phyloP scores from a whole-genome alignment of 495 filamentous ascomycete species.

The Xylaria longipes region DNA sequence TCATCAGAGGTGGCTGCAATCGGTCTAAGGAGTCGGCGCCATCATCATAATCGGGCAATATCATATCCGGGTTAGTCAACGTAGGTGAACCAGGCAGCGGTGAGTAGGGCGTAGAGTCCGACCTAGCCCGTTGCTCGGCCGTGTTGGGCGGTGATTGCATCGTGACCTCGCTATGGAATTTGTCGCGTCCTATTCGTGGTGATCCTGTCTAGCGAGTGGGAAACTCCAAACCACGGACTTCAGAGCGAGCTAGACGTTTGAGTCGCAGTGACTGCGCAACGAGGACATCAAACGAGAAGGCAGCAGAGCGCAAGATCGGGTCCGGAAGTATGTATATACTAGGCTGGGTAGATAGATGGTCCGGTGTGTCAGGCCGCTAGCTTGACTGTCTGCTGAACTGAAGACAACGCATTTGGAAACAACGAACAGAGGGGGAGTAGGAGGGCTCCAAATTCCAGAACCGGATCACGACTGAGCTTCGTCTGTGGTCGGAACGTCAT shows the following conservation, averaged over 20 bases:
- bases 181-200: slow-evolving; percentile 18
- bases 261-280: background rate
- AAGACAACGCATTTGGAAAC: slow-evolving; percentile 12
- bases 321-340: background rate
- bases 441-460: slow-evolving; percentile 1
- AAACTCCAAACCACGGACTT: background rate
- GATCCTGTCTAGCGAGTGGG: background rate
- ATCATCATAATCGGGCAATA: slow-evolving; percentile 73
- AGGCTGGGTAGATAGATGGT: background rate
- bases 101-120: slow-evolving; percentile 44
- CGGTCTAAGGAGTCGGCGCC: slow-evolving; percentile 55
- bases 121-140: slow-evolving; percentile 28
- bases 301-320: background rate
- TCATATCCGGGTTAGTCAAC: slow-evolving; percentile 93
- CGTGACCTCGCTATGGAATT: slow-evolving; percentile 11
- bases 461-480: slow-evolving; percentile 6
- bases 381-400: slow-evolving; percentile 3
- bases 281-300: background rate
- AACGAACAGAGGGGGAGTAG: background rate
- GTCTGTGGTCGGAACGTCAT: background rate
- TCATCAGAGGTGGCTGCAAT: slow-evolving; percentile 46
- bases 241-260: background rate
- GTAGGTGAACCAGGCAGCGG: slow-evolving; percentile 73
- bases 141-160: slow-evolving; percentile 36
- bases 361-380: background rate